phyloP scores from a whole-genome alignment of 257 asterid species.

The Ocimum tenuiflorum region DNA sequence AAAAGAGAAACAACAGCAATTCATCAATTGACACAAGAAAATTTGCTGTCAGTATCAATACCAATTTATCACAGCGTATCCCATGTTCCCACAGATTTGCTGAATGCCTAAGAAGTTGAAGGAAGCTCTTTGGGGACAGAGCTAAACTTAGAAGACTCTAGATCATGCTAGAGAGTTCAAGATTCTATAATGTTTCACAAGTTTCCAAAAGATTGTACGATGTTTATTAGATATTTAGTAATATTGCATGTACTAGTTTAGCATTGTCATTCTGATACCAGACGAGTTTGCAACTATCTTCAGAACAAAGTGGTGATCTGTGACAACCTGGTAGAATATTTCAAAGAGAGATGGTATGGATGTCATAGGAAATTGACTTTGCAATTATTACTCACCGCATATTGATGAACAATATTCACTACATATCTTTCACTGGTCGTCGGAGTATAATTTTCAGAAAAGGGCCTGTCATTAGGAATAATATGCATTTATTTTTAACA shows the following conservation, averaged over 20 bases:
- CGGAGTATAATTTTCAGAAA: conserved; percentile 58
- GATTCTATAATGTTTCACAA: not conserved
- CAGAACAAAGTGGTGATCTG: not conserved
- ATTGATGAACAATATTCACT: conserved; percentile 63
- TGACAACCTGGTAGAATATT: not conserved
- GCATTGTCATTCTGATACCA: not conserved
- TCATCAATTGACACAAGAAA: not conserved
- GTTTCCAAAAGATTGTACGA: not conserved
- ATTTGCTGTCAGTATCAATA: conserved; percentile 7
- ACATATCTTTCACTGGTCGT: conserved; percentile 51
- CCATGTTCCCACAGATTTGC: not conserved
- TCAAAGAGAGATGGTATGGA: too few relatives aligned
- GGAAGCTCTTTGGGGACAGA: not conserved
- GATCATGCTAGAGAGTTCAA: not conserved
- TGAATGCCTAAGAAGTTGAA: not conserved
- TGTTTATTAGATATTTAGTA: too few relatives aligned
- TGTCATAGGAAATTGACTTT: not conserved
- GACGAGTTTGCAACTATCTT: not conserved
- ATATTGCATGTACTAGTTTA: not conserved
- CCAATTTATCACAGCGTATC: not conserved
- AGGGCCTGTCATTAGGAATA: conserved; percentile 57
- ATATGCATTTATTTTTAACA: conserved; percentile 14
- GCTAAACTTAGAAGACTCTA: not conserved
- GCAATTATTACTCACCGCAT: conserved; percentile 44
- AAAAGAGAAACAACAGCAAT: not conserved